These are phyloP conservation scores for Penicillium sp. DNA, from an alignment of 2,329 filamentous ascomycete genomes.

Conservation along the genomic window DNA sequence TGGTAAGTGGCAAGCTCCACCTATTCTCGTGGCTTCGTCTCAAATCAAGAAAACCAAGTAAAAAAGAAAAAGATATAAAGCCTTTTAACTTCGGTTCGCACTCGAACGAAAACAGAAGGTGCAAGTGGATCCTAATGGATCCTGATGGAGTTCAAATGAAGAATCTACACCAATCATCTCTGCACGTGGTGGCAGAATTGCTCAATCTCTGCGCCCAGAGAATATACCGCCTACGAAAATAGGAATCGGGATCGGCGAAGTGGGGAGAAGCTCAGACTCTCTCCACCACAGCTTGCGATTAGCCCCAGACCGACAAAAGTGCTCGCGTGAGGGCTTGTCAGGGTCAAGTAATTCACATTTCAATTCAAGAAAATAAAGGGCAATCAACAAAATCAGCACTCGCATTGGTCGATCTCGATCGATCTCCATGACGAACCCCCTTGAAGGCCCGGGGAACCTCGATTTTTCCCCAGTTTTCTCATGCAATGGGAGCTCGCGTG, in stretches of 20 bases:
- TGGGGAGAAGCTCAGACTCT: not conserved
- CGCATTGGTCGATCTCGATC: not conserved
- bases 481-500: not conserved
- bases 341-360: not conserved
- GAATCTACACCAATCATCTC: constrained; percentile 27
- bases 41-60: constrained; percentile 6
- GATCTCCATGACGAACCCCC: not conserved
- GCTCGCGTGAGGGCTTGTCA: not conserved
- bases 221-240: not conserved
- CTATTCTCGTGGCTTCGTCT: not conserved
- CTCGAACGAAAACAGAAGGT: not conserved
- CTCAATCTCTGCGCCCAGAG: not conserved
- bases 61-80: too few species aligned
- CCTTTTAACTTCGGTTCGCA: not conserved
- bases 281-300: too few species aligned
- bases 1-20: constrained; percentile 12
- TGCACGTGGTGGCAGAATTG: constrained; percentile 21
- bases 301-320: not conserved
- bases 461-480: not conserved
- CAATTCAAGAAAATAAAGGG: not conserved
- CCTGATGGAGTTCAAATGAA: constrained; percentile 8
- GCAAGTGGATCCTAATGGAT: not conserved
- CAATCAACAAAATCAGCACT: not conserved
- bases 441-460: not conserved
- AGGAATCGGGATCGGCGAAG: not conserved